Conservation (phyloP, 805 yeast genomes). For the Saturnispora silvae region DNA sequence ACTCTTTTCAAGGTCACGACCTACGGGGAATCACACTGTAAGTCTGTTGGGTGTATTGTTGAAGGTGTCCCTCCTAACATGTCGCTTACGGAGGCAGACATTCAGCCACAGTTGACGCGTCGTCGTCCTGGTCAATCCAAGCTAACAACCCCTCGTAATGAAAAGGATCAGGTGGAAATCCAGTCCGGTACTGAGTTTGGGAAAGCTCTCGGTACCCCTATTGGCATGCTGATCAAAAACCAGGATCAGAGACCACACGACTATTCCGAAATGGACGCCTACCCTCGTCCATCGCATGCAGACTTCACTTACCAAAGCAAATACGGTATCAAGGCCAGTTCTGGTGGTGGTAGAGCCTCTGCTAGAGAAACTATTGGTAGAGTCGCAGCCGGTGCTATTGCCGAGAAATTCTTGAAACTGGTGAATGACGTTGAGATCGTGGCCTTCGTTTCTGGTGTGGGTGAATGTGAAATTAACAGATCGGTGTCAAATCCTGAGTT, state of each 20-base stretch:
- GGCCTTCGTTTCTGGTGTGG: slow-evolving; percentile 93
- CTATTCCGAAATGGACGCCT: slow-evolving; percentile 87
- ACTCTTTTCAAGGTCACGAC: slow-evolving; percentile 68
- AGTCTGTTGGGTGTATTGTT: slow-evolving; percentile 94
- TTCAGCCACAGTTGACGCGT: slow-evolving; percentile 92
- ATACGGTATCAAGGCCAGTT: slow-evolving; percentile 86
- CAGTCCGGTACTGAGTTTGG: slow-evolving; percentile 94
- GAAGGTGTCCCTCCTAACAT: slow-evolving; percentile 98
- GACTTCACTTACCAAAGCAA: slow-evolving; percentile 87
- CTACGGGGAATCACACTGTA: slow-evolving; percentile 97
- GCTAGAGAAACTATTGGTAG: slow-evolving; percentile 98
- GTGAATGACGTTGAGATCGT: slow-evolving; percentile 85
- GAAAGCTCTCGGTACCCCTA: slow-evolving; percentile 86
- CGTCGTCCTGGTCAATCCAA: slow-evolving; percentile 97
- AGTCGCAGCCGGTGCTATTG: slow-evolving; percentile 98
- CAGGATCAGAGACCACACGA: slow-evolving; percentile 97
- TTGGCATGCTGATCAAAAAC: slow-evolving; percentile 84
- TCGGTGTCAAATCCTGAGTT: slow-evolving; percentile 56
- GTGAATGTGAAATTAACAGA: slow-evolving; percentile 67
- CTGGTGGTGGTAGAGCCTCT: slow-evolving; percentile 95
- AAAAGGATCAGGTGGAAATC: slow-evolving; percentile 83
- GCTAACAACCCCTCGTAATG: slow-evolving; percentile 90
- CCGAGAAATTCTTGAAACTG: slow-evolving; percentile 76
- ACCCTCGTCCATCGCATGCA: slow-evolving; percentile 97
- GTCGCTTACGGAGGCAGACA: slow-evolving; percentile 71